Conservation (phyloP, 139 green algal species). For the Raphidocelis subcapitata region DNA sequence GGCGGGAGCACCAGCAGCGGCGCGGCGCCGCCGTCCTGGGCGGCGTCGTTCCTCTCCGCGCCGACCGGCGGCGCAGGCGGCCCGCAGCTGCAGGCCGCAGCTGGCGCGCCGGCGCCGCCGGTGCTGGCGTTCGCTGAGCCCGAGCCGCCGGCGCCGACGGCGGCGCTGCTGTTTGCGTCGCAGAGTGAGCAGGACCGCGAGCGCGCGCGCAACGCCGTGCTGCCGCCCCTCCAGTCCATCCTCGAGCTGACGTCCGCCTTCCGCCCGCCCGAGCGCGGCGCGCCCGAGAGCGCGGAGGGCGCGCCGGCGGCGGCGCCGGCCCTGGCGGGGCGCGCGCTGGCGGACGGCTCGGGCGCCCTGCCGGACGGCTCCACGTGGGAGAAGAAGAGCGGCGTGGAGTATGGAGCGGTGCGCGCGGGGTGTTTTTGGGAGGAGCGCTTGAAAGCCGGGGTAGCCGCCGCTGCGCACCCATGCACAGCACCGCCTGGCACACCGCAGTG, state of each 20-base stretch:
- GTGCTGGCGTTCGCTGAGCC: background rate
- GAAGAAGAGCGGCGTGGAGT: slow-evolving; percentile 29
- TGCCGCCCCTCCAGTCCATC: slow-evolving; percentile 67
- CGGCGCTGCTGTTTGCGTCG: background rate
- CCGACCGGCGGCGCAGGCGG: background rate
- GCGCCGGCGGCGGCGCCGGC: background rate
- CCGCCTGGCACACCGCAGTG: too few species aligned
- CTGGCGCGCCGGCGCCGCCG: background rate
- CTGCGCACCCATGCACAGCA: too few species aligned
- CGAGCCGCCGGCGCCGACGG: background rate
- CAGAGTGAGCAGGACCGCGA: slow-evolving; percentile 43
- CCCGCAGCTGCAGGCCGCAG: background rate
- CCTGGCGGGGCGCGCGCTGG: slow-evolving; percentile 33
- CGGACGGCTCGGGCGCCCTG: slow-evolving; percentile 57
- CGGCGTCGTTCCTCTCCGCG: background rate
- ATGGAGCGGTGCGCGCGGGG: background rate
- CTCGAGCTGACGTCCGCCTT: slow-evolving; percentile 63
- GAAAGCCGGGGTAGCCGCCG: too few species aligned
- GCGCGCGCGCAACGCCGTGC: slow-evolving; percentile 17
- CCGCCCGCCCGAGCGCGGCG: slow-evolving; percentile 38
- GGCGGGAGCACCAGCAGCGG: background rate
- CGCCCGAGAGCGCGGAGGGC: background rate
- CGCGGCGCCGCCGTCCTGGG: background rate
- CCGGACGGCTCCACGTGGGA: slow-evolving; percentile 63
- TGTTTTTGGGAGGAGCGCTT: too few species aligned